phyloP scores from a whole-genome alignment of 306 rosid genomes.

The Nissolia schottii region DNA sequence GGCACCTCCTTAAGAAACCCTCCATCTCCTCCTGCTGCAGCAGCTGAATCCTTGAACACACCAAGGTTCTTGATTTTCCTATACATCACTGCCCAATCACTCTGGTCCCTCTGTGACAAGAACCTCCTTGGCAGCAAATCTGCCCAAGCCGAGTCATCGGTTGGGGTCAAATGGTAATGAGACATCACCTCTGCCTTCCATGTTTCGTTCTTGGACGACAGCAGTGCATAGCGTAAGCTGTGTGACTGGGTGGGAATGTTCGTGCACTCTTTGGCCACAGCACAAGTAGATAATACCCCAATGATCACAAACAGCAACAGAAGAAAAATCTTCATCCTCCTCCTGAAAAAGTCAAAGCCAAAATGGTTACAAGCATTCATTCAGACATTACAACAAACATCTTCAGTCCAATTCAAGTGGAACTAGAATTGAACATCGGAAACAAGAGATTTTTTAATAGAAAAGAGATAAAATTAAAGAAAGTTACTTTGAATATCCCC shows the following conservation, averaged over 20 bases:
- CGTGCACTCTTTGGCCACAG: conserved; percentile 55
- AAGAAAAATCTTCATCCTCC: conserved; percentile 36
- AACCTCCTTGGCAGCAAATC: conserved; percentile 61
- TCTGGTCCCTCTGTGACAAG: conserved; percentile 40
- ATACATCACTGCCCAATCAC: conserved; percentile 60
- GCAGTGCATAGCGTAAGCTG: conserved; percentile 33
- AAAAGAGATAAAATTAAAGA: neutral
- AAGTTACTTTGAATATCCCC: neutral
- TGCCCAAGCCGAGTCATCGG: conserved; percentile 71
- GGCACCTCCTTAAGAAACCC: conserved; percentile 68
- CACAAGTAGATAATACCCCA: conserved; percentile 38
- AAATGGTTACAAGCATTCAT: neutral
- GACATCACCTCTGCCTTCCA: conserved; percentile 53
- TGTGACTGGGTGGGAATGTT: conserved; percentile 63
- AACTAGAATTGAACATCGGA: neutral
- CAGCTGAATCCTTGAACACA: conserved; percentile 15
- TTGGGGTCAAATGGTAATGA: conserved; percentile 64
- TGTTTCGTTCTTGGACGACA: conserved; percentile 51
- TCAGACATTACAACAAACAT: neutral
- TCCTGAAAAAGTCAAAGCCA: conserved; percentile 14
- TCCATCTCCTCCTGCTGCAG: neutral
- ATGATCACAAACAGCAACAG: conserved; percentile 13
- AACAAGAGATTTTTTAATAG: neutral
- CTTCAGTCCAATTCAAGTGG: neutral
- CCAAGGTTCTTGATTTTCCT: conserved; percentile 46